phyloP scores from a whole-genome alignment of 495 filamentous ascomycete genomes.

The Podospora pseudopauciseta region DNA sequence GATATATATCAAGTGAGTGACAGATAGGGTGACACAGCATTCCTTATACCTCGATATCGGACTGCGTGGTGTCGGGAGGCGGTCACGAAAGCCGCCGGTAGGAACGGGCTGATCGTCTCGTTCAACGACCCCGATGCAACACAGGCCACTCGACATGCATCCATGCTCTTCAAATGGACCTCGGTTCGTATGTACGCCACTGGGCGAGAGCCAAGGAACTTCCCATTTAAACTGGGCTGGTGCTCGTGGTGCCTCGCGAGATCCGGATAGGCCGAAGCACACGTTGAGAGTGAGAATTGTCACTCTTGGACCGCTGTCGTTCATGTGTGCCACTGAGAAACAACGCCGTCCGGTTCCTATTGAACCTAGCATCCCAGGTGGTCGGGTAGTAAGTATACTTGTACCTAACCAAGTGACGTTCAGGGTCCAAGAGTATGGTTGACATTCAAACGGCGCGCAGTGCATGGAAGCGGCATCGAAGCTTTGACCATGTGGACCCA shows the following conservation, averaged over 20 bases:
- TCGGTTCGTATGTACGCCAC: constrained; percentile 2
- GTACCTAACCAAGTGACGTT: background rate
- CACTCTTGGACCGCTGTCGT: background rate
- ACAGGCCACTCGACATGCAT: background rate
- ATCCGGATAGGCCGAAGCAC: background rate
- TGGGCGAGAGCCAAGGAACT: background rate
- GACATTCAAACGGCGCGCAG: background rate
- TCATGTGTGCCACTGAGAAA: background rate
- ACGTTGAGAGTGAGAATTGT: background rate
- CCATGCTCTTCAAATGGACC: background rate
- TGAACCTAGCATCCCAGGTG: too few species aligned
- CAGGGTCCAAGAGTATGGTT: background rate
- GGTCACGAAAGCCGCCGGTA: background rate
- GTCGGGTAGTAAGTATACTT: too few species aligned
- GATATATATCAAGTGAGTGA: background rate
- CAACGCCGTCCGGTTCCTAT: too few species aligned
- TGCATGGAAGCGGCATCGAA: background rate
- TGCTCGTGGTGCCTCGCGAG: background rate
- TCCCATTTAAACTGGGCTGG: background rate
- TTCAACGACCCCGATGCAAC: background rate
- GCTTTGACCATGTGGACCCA: background rate
- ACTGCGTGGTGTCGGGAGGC: background rate
- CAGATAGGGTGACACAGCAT: background rate
- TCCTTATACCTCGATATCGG: background rate
- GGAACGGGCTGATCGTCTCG: background rate